These are phyloP conservation scores for Helianthus tuberosus DNA, from an alignment of 129 eudicot genomes.

Conservation along the genomic window DNA sequence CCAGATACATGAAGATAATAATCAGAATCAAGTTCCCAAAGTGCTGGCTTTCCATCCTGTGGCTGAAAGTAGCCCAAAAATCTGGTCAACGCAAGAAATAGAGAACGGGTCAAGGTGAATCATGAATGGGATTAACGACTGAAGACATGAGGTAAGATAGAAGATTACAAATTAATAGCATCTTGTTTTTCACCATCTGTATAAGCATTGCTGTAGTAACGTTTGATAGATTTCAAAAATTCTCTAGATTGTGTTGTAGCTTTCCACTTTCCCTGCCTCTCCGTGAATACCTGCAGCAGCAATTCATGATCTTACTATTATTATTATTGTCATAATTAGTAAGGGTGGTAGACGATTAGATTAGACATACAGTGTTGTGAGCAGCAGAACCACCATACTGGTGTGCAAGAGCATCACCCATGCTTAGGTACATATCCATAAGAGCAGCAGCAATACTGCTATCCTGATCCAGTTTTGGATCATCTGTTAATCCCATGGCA, in stretches of 20 bases:
- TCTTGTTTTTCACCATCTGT: slow-evolving; percentile 99
- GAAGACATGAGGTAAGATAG: slow-evolving; percentile 12
- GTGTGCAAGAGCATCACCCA: slow-evolving; percentile 99
- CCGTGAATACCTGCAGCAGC: slow-evolving; percentile 70
- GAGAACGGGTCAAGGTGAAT: slow-evolving; percentile 8
- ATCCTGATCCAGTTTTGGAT: slow-evolving; percentile 82
- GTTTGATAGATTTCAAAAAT: slow-evolving; percentile 83
- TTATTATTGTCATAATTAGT: neutral
- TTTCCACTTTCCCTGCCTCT: slow-evolving; percentile 97
- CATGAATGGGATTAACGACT: neutral
- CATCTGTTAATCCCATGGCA: slow-evolving; percentile 81
- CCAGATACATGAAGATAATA: slow-evolving; percentile 97
- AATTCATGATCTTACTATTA: slow-evolving; percentile 14
- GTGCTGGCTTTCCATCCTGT: slow-evolving; percentile 93
- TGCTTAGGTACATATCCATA: slow-evolving; percentile 92
- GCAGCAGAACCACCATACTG: slow-evolving; percentile 99
- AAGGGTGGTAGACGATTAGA: slow-evolving; percentile 10
- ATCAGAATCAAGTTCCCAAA: slow-evolving; percentile 99
- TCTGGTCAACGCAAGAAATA: slow-evolving; percentile 45
- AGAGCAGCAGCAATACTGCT: slow-evolving; percentile 88
- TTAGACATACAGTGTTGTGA: slow-evolving; percentile 76
- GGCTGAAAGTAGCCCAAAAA: slow-evolving; percentile 96
- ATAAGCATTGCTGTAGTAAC: slow-evolving; percentile 95
- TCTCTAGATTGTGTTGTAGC: slow-evolving; percentile 97
- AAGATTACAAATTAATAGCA: slow-evolving; percentile 73